These are phyloP conservation scores for Dipteronia sinensis DNA, from an alignment of 345 rosid genomes.

Conservation along the genomic window DNA sequence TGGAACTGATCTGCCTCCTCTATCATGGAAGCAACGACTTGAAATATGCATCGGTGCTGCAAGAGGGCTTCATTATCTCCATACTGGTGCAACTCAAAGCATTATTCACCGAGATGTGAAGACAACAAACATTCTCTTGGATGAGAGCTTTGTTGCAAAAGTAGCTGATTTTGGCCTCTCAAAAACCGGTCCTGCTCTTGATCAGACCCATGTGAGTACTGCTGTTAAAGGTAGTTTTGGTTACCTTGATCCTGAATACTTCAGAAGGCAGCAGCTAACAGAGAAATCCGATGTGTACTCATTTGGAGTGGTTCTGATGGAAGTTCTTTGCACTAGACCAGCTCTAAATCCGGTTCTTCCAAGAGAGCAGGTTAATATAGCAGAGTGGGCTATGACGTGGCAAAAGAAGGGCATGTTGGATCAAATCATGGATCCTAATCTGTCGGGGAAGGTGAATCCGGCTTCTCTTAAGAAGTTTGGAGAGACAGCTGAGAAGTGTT, in stretches of 20 bases:
- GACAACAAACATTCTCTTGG: conserved; percentile 94
- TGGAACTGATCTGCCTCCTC: conserved; percentile 80
- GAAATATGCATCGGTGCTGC: conserved; percentile 99
- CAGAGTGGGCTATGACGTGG: conserved; percentile 99
- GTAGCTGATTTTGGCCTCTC: conserved; percentile 99
- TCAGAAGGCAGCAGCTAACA: conserved; percentile 93
- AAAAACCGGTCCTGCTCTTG: conserved; percentile 87
- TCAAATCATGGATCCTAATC: conserved; percentile 90
- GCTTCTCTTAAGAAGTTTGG: conserved; percentile 95
- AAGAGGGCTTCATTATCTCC: conserved; percentile 95
- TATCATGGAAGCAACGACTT: conserved; percentile 95
- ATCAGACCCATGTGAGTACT: conserved; percentile 97
- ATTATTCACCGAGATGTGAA: conserved; percentile 98
- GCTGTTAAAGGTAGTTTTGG: conserved; percentile 99
- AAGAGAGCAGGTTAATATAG: conserved; percentile 95
- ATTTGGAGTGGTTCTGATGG: conserved; percentile 97
- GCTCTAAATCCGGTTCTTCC: conserved; percentile 97
- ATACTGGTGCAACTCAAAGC: conserved; percentile 97
- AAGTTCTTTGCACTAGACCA: conserved; percentile 94
- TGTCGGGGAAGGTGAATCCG: conserved; percentile 78
- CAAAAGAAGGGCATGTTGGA: conserved; percentile 95
- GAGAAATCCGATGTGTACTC: conserved; percentile 98
- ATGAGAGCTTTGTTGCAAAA: conserved; percentile 91
- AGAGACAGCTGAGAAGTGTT: conserved; percentile 97
- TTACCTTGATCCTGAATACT: conserved; percentile 97